Evolutionary conservation across 73 alveolate species (phyloP).

Genomic region (Blepharisma stoltei): DNA sequence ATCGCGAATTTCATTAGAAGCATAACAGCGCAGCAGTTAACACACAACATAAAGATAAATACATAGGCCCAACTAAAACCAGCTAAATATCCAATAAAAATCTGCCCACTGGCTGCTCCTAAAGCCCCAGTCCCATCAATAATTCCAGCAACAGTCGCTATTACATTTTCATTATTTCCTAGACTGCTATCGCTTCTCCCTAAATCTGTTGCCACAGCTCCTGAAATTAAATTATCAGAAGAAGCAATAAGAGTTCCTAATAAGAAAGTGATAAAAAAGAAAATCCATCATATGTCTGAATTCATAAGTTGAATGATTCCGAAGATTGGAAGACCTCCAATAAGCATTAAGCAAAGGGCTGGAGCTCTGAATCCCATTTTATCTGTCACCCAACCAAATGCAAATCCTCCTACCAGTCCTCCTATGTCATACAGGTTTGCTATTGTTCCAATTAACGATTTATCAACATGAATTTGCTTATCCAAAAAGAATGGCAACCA

Average conservation of each 20-base stretch:
- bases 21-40: too few relatives aligned
- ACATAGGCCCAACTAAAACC: not conserved
- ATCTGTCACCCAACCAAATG: not conserved
- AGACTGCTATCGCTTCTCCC: not conserved
- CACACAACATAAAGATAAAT: too few relatives aligned
- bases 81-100: slow-evolving; percentile 18
- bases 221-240: not conserved
- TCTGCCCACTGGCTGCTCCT: slow-evolving; percentile 35
- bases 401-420: slow-evolving; percentile 37
- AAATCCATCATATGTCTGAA: not conserved
- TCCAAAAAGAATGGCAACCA: slow-evolving; percentile 48
- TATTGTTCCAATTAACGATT: slow-evolving; percentile 24
- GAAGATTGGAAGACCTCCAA: slow-evolving; percentile 26
- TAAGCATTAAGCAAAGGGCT: not conserved
- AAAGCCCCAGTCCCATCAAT: slow-evolving; percentile 31
- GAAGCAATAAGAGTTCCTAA: slow-evolving; percentile 37
- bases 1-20: too few relatives aligned
- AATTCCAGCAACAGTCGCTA: slow-evolving; percentile 44
- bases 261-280: slow-evolving; percentile 19
- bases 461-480: slow-evolving; percentile 15
- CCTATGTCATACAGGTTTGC: slow-evolving; percentile 41
- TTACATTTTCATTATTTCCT: not conserved
- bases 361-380: not conserved
- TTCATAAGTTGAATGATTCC: not conserved
- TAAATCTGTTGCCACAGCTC: slow-evolving; percentile 27